Base-by-base conservation (phyloP, 2,329 filamentous ascomycete species). In the Epichloe sp. region DNA sequence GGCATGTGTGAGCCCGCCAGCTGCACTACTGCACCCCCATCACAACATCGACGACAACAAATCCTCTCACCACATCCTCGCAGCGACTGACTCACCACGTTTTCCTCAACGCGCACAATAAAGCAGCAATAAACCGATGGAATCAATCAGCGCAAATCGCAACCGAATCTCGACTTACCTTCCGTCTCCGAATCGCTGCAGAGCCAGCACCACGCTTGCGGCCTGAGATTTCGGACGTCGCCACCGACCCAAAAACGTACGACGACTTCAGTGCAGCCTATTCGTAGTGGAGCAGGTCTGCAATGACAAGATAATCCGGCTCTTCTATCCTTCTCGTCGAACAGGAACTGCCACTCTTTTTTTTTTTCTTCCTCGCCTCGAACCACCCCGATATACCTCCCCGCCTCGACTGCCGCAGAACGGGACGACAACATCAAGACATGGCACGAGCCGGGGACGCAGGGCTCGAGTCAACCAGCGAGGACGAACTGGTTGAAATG, bases 401-500 rank as follows among this genome's bases (percentile, higher is more conserved):
- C 31, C 11, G 14, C 38, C 38, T 14, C 5, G 3, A 34, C 34
- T 15, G 17, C 38, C 8, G 38, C 23, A 12, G 38, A 8, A 19
- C 34, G 15, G 17, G 23, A 40, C 42, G 42, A 15, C 26, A 41
- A 36, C 31, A 40, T 36, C 45, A 41, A 45, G 52, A 38, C 21
- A 60, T 59, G 57, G 51, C 54, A 26, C 51, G 44, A 45, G 48
- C 50, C 49, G 51, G 51, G 44, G 54, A 53, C 40, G 50, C 48
- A 46, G 52, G 38, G 44, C 47, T 57, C 46, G 48, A 51, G 21
- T 38, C 53, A 2, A 40, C 23, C n/a, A 56, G 57, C 48, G 62
- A 63, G 34, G 67, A 68, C 54, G 65, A 68, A 40, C 54, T 68
- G 21, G 53, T 68, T n/a, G 66, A 64, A 51, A 60, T 68, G 45